phyloP scores from a whole-genome alignment of 768 basidiomycete genomes.

The Russula foetens region DNA sequence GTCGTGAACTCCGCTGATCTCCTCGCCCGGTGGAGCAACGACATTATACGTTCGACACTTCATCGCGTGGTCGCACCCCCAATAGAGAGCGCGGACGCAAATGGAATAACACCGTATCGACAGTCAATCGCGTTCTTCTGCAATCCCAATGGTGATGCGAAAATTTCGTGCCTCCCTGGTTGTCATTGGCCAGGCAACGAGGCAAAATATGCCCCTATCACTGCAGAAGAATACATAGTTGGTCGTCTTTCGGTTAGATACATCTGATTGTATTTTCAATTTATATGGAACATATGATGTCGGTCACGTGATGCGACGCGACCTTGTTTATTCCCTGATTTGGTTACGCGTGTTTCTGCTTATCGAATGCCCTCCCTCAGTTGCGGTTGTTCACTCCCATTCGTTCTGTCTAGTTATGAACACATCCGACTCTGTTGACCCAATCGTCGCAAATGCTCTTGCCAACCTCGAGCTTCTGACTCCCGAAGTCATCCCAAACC shows the following conservation, averaged over 20 bases:
- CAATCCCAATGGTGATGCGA: conserved; percentile 66
- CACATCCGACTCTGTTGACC: not conserved
- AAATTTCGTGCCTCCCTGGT: conserved; percentile 67
- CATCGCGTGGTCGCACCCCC: conserved; percentile 78
- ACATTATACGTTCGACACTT: conserved; percentile 67
- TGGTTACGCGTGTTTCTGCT: not conserved
- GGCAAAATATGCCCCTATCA: conserved; percentile 62
- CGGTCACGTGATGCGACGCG: conserved; percentile 20
- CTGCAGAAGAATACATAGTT: conserved; percentile 71
- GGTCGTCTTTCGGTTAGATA: conserved; percentile 58
- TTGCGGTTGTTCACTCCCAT: not conserved
- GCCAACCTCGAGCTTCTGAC: conserved; percentile 5
- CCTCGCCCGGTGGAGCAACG: conserved; percentile 77
- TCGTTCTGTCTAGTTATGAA: not conserved
- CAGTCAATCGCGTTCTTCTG: conserved; percentile 87
- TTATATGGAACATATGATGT: too few relatives aligned
- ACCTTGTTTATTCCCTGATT: conserved; percentile 15
- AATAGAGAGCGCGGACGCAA: conserved; percentile 37
- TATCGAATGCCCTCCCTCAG: not conserved
- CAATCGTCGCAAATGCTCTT: conserved; percentile 5
- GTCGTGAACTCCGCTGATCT: conserved; percentile 81
- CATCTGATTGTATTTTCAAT: conserved; percentile 12
- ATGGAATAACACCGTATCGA: conserved; percentile 52
- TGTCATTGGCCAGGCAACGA: conserved; percentile 42
- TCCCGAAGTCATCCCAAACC: conserved; percentile 12